Evolutionary conservation across 148 eudicot genomes (phyloP).

Genomic region (Rhododendron mucronatum): DNA sequence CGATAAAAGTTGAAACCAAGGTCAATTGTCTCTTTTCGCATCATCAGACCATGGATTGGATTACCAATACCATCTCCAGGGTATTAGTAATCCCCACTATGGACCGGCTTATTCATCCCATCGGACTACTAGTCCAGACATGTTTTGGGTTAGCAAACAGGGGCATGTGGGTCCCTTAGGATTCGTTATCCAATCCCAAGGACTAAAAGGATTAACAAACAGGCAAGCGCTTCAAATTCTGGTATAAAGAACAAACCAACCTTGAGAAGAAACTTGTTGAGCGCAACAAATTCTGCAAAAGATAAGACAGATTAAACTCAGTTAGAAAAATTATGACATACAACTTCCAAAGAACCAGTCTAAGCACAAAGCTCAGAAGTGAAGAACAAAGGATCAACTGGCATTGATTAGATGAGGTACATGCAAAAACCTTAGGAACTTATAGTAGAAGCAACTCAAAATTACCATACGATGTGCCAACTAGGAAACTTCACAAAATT

Average conservation of each 20-base stretch:
- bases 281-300: constrained; percentile 74
- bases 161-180: too few species aligned
- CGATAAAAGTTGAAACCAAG: too few species aligned
- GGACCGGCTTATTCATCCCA: too few species aligned
- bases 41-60: too few species aligned
- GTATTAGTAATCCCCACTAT: too few species aligned
- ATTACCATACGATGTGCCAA: not conserved
- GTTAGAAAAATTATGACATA: constrained; percentile 8
- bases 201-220: not conserved
- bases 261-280: constrained; percentile 84
- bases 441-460: not conserved
- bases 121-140: too few species aligned
- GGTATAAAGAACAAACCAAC: constrained; percentile 33
- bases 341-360: not conserved
- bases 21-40: not conserved
- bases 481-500: not conserved
- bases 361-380: not conserved
- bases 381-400: not conserved
- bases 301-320: constrained; percentile 5
- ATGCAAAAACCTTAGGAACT: not conserved
- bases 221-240: not conserved
- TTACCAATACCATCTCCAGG: too few species aligned
- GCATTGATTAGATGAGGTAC: not conserved
- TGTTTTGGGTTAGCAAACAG: too few species aligned
- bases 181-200: too few species aligned